phyloP scores from a whole-genome alignment of 2,329 filamentous ascomycete genomes.

The Claviceps monticola region DNA sequence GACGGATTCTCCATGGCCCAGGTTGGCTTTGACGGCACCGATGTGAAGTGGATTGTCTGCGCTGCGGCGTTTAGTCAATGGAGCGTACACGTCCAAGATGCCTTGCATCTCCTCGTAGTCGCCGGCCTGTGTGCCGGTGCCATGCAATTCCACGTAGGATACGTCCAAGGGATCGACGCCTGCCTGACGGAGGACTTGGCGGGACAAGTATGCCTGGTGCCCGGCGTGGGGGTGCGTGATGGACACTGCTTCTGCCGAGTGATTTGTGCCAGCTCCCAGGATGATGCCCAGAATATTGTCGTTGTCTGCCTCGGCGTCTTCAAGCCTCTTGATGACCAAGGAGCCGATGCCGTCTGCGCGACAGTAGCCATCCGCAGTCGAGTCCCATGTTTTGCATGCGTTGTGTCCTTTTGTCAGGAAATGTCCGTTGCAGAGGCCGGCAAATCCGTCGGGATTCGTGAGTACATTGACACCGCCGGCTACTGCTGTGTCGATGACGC shows the following conservation, averaged over 20 bases:
- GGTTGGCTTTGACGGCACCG: conserved; percentile 50
- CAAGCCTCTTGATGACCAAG: conserved; percentile 64
- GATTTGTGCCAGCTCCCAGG: conserved; percentile 62
- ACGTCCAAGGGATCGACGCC: conserved; percentile 64
- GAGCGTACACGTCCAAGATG: conserved; percentile 46
- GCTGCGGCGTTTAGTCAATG: conserved; percentile 26
- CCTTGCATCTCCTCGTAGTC: conserved; percentile 75
- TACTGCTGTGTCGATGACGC: conserved; percentile 3
- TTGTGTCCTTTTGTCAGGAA: conserved; percentile 3
- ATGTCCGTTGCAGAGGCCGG: conserved; percentile 2
- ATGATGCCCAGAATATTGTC: conserved; percentile 70
- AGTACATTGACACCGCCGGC: conserved; percentile 8
- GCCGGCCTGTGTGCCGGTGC: conserved; percentile 79
- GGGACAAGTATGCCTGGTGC: conserved; percentile 57
- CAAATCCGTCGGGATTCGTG: conserved; percentile 3
- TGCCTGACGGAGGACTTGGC: conserved; percentile 53
- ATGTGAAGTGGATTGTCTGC: conserved; percentile 42
- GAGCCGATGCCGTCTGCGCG: conserved; percentile 64
- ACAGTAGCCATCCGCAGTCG: conserved; percentile 70
- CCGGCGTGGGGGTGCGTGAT: conserved; percentile 74
- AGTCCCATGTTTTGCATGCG: conserved; percentile 59
- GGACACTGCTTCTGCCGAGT: conserved; percentile 66
- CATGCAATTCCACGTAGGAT: conserved; percentile 82
- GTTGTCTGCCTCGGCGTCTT: conserved; percentile 63
- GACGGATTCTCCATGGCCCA: conserved; percentile 49